Evolutionary conservation across 1,284 basidiomycete genomes (phyloP).

Genomic region (Mycosarcoma mackinlayi): DNA sequence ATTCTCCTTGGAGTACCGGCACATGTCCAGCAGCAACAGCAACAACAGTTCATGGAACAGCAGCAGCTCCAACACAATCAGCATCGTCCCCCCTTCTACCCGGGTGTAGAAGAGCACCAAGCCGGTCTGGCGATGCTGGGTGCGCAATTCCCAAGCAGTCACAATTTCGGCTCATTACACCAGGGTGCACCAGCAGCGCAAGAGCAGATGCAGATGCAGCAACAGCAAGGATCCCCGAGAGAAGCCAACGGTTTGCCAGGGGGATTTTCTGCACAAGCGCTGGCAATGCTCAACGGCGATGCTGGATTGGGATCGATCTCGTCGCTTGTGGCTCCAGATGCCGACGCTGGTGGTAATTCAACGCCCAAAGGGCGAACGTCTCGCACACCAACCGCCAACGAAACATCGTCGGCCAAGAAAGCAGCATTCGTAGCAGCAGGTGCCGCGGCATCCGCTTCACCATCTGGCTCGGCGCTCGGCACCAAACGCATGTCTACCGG

Average conservation of each 20-base stretch:
- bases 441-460: conserved; percentile 16
- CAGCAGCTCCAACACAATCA: conserved; percentile 26
- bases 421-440: neutral
- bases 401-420: neutral
- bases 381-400: conserved; percentile 19
- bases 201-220: conserved; percentile 10
- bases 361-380: conserved; percentile 25
- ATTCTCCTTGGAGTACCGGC: conserved; percentile 18
- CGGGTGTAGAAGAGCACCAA: conserved; percentile 17
- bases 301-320: conserved; percentile 31
- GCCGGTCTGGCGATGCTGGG: conserved; percentile 40
- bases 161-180: conserved; percentile 43
- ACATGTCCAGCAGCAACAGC: conserved; percentile 15
- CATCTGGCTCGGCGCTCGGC: conserved; percentile 3
- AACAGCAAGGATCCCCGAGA: conserved; percentile 9
- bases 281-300: conserved; percentile 41
- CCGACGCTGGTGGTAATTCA: conserved; percentile 8
- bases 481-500: conserved; percentile 34
- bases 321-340: neutral
- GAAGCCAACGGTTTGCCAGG: neutral
- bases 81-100: conserved; percentile 24
- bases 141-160: conserved; percentile 52
- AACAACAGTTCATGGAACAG: conserved; percentile 18
- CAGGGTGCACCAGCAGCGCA: conserved; percentile 4
- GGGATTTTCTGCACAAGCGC: conserved; percentile 27